phyloP scores from a whole-genome alignment of 1,284 basidiomycete genomes.

The Trichosporon sp. region DNA sequence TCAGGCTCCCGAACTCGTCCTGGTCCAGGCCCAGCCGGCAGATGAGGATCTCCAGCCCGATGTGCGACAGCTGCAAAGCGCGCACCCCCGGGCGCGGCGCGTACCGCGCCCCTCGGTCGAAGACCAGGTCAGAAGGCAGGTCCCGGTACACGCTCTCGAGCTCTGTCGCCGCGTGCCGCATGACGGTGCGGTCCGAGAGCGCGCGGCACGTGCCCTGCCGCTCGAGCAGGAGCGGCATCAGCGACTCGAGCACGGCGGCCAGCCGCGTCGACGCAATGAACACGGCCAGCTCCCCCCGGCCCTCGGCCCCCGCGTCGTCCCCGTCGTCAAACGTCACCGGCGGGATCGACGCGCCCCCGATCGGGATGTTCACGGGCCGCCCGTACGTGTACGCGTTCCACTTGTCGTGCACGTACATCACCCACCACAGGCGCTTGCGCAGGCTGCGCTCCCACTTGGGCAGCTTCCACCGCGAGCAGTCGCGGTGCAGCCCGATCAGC shows the following conservation, averaged over 20 bases:
- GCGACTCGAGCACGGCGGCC: slow-evolving; percentile 12
- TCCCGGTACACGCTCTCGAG: slow-evolving; percentile 18
- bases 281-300: slow-evolving; percentile 9
- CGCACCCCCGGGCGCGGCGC: background rate
- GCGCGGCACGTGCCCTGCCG: background rate
- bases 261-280: slow-evolving; percentile 20
- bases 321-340: slow-evolving; percentile 18
- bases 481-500: slow-evolving; percentile 28
- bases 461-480: slow-evolving; percentile 27
- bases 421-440: slow-evolving; percentile 29
- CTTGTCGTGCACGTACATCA: slow-evolving; percentile 24
- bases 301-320: slow-evolving; percentile 5
- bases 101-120: background rate
- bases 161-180: slow-evolving; percentile 16
- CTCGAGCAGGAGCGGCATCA: slow-evolving; percentile 19
- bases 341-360: slow-evolving; percentile 8
- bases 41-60: slow-evolving; percentile 17
- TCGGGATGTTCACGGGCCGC: slow-evolving; percentile 19
- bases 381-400: slow-evolving; percentile 26
- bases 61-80: slow-evolving; percentile 16
- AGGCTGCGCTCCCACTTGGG: slow-evolving; percentile 27
- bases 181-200: slow-evolving; percentile 6
- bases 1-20: slow-evolving; percentile 14
- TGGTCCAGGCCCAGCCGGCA: slow-evolving; percentile 20
- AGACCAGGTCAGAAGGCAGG: slow-evolving; percentile 14